These are phyloP conservation scores for Hylodesmum podocarpum DNA, from an alignment of 306 rosid genomes.

Conservation along the genomic window DNA sequence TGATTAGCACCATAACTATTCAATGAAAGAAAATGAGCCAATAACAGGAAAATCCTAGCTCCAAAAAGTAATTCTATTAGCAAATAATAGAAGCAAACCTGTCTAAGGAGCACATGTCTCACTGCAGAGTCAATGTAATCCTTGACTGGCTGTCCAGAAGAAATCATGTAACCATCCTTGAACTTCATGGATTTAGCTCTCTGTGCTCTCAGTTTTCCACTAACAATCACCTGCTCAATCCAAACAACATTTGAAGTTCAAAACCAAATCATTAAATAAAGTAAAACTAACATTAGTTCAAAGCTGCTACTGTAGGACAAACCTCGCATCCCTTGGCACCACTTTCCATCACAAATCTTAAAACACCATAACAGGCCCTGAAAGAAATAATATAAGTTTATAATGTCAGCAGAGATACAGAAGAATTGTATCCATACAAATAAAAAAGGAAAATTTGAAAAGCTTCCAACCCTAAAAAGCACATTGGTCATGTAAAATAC, in stretches of 20 bases:
- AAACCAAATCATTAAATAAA: background rate
- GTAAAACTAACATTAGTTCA: background rate
- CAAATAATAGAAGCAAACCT: background rate
- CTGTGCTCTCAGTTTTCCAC: background rate
- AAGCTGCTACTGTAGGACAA: background rate
- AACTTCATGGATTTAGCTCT: constrained; percentile 15
- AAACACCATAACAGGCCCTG: constrained; percentile 16
- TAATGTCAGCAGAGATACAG: background rate
- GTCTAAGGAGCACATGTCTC: constrained; percentile 4
- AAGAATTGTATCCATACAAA: no score
- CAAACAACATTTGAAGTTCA: background rate
- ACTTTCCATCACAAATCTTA: constrained; percentile 14
- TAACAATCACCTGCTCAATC: background rate
- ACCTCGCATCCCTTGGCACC: constrained; percentile 16
- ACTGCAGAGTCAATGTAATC: constrained; percentile 13
- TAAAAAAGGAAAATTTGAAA: background rate
- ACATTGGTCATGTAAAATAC: background rate
- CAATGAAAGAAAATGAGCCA: background rate
- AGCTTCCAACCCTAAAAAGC: background rate
- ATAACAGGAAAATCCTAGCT: background rate
- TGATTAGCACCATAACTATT: background rate
- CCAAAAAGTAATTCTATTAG: no score
- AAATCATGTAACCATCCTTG: constrained; percentile 17
- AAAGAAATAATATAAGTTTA: background rate
- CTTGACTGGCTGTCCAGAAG: background rate